Conservation (phyloP, 768 basidiomycete genomes). For the Paxillus ammoniavirescens region DNA sequence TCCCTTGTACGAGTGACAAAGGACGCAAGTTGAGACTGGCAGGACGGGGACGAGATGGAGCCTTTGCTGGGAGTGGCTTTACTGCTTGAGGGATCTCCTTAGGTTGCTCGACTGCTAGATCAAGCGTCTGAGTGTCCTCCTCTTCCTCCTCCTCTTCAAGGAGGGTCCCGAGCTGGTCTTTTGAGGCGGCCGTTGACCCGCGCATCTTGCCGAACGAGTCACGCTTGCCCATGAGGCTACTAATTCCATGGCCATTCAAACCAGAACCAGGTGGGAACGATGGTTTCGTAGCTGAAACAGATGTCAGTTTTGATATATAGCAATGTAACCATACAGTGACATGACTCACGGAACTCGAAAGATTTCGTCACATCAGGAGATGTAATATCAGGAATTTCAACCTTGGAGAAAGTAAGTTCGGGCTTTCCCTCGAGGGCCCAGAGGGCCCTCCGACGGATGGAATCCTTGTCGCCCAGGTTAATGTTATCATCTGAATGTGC, state of each 20-base stretch:
- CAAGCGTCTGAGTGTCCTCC: slow-evolving; percentile 14
- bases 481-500: slow-evolving; percentile 65
- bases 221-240: slow-evolving; percentile 56
- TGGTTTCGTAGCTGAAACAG: slow-evolving; percentile 53
- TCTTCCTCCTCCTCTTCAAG: slow-evolving; percentile 88
- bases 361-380: slow-evolving; percentile 56
- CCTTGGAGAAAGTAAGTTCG: slow-evolving; percentile 65
- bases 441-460: slow-evolving; percentile 78
- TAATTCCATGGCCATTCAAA: slow-evolving; percentile 39
- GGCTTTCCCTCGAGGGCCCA: slow-evolving; percentile 87
- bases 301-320: not conserved
- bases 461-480: slow-evolving; percentile 71
- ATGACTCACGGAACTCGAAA: slow-evolving; percentile 66
- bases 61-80: slow-evolving; percentile 35
- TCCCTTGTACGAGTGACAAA: slow-evolving; percentile 64
- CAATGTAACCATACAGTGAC: not conserved
- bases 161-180: slow-evolving; percentile 76
- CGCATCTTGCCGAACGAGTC: slow-evolving; percentile 79
- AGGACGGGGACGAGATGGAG: slow-evolving; percentile 58
- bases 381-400: slow-evolving; percentile 80
- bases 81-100: slow-evolving; percentile 23
- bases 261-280: slow-evolving; percentile 53
- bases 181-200: slow-evolving; percentile 56
- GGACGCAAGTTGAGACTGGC: slow-evolving; percentile 66
- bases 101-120: slow-evolving; percentile 12